Evolutionary conservation across 2,329 filamentous ascomycete species (phyloP), one percentile per base, ranked within the genome.

Genomic region (Colletotrichum filicis): DNA sequence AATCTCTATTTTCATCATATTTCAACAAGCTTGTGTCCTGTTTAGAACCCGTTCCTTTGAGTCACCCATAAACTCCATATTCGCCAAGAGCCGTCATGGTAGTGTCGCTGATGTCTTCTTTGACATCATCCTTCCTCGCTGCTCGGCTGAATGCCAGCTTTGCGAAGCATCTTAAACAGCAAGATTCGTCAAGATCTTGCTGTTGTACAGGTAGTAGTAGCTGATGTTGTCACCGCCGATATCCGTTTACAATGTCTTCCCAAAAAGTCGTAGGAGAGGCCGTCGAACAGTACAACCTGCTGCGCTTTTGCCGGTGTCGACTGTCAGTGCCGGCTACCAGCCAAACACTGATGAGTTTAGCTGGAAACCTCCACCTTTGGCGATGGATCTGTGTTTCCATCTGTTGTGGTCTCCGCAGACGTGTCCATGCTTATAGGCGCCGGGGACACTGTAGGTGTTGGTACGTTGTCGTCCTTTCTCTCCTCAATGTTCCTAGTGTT

Each of bases 401-500:
- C 49, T 19, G 30, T 30, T 32, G 28, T n/a, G 22, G 24, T 28
- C 5, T 49, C 55, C 14, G 37, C 28, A 26, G 57, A 26, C 9
- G 58, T 16, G 8, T 28, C 62, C 19, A 5, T 11, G 42, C 7
- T 8, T 11, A 22, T 19, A 49, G 42, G 19, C 42, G 35, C 6
- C 30, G 55, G 24, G 28, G 24, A 28, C 22, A 46, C 62, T 30
- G 19, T 11, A 32, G 37, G 65, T 14, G 59, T 59, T 22, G 42
- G 52, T 19, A 52, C 5, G 12, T 59, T 28, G 1, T 37, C 49
- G 24, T 22, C 28, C 9, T 24, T 42, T 8, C 60, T 58, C 46
- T 71, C 74, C 8, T 74, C 53, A 1, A 55, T 53, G 3, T 76
- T 57, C 58, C 75, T 76, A 7, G 76, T 52, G 12, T 66, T 69